Base-by-base conservation (phyloP, 108 stramenopile genomes). In the Skeletonema costatum region DNA sequence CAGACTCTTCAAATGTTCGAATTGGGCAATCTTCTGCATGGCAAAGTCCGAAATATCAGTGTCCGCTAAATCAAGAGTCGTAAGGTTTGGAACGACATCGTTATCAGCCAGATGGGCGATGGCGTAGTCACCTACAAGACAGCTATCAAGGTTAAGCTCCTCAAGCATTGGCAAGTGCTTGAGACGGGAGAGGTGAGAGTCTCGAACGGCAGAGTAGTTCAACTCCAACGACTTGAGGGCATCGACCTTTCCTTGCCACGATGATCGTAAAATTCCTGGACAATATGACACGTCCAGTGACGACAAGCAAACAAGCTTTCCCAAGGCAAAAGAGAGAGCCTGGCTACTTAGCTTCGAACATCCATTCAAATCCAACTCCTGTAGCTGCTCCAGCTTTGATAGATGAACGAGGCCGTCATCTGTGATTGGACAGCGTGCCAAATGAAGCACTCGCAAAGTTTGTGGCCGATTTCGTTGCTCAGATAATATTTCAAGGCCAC, bases 201-300 rank as follows among this genome's bases (percentile, higher is more conserved):
- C 92, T 65, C 71, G 42, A n/a, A 96, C 94, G 12, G 69, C 85
- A 32, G 92, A 87, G 61, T 89, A 96, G 66, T 90, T 87, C 14
- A 92, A 76, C 71, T 90, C 87, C 50, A 96, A 81, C 6, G 82
- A 77, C 63, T 88, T 87, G 9, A 96, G 69, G 5, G 68, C 56
- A 25, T 87, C 76, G 53, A 96, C 87, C 67, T 90, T 90, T n/a
- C 92, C 92, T 73, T 96, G 94, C 92, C 92, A 96, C n/a, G 89
- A 85, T 10, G 89, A 76, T 10, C 90, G 89, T 4, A 95, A 72
- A 63, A 96, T 92, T 29, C 92, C 91, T 17, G 90, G 91, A 48
- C 89, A 92, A 53, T 92, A 56, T 2, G 21, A 56, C 0, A 85
- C 84, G 64, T 85, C 80, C 39, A 96, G 75, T 3, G 53, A 58